Conservation (phyloP, 495 filamentous ascomycete species). For the Platismatia glauca region DNA sequence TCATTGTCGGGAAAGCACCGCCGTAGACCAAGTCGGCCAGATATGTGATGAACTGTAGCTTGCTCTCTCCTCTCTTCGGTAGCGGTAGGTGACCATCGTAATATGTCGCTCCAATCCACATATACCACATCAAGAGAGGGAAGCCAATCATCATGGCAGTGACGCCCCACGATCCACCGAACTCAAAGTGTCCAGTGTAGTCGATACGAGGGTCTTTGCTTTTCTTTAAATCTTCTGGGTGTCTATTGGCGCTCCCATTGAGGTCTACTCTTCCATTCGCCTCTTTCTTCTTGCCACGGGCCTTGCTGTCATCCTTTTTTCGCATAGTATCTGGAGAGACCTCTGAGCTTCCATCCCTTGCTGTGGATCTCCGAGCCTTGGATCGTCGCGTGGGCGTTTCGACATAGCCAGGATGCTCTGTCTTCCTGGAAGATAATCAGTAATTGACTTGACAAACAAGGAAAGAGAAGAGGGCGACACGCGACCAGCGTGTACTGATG, state of each 20-base stretch:
- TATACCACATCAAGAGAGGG: conserved; percentile 92
- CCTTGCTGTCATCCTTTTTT: background rate
- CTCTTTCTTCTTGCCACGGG: background rate
- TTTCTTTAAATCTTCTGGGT: conserved; percentile 45
- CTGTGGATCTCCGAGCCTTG: conserved; percentile 20
- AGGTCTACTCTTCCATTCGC: conserved; percentile 1
- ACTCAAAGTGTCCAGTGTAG: conserved; percentile 73
- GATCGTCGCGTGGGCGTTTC: conserved; percentile 46
- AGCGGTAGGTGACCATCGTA: conserved; percentile 75
- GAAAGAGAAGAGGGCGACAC: background rate
- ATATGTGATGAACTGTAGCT: conserved; percentile 56
- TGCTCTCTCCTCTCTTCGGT: conserved; percentile 55
- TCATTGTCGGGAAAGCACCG: conserved; percentile 67
- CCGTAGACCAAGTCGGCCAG: conserved; percentile 63
- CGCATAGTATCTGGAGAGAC: background rate
- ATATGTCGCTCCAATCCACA: conserved; percentile 94
- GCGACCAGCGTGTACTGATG: background rate
- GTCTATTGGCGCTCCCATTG: conserved; percentile 32
- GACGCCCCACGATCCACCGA: conserved; percentile 74
- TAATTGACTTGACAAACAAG: background rate
- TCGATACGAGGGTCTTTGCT: conserved; percentile 71
- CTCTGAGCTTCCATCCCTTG: conserved; percentile 8
- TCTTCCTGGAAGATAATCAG: conserved; percentile 38
- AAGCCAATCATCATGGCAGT: conserved; percentile 83
- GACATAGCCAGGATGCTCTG: conserved; percentile 47